Evolutionary conservation across 495 filamentous ascomycete species (phyloP), one percentile per base, ranked within the genome.

Genomic region (Annulohypoxylon bovei): DNA sequence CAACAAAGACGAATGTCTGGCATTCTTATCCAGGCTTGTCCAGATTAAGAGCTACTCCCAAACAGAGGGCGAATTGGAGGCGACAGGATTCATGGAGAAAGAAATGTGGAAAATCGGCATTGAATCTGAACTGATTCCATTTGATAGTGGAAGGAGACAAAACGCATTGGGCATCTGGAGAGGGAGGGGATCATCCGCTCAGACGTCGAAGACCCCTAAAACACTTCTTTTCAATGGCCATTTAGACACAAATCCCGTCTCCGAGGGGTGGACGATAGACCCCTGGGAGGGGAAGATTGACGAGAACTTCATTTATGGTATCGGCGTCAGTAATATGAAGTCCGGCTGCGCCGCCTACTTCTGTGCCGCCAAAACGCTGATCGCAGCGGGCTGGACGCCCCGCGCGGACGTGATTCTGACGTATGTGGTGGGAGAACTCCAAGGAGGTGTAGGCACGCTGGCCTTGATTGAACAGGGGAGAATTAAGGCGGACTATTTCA

Each of bases 151-250:
- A 25, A 56, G n/a, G 20, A 54, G 67, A 20, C 60, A 70, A 46
- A 64, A 70, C 20, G 60, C 42, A 14, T 77, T 85, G 8, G 83
- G 81, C 16, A 68, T 83, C 22, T 63, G 81, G 23, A 75, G 75
- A 6, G 82, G 82, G n/a, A 78, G 53, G 5, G 83, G 81, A 6
- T 78, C 73, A 20, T 77, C 81, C 44, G 9, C 27, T 8, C 52
- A 25, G 40, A 25, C 14, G 12, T 40, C 22, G 40, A 39, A 30
- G 23, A 49, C 53, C 0, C 53, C 62, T 9, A 76, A 78, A 44
- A 78, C 80, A 1, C 73, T 85, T 4, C 82, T 85, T 75, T 80
- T 83, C 66, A 84, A 84, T 32, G 82, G 83, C 11, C 83, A 85
- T 49, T 71, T 82, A 2, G 83, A 85, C 63, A 85, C 82, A 3